Evolutionary conservation across 2,329 filamentous ascomycete genomes (phyloP), one percentile per base, ranked within the genome.

Genomic region (Fusarium transvaalense): DNA sequence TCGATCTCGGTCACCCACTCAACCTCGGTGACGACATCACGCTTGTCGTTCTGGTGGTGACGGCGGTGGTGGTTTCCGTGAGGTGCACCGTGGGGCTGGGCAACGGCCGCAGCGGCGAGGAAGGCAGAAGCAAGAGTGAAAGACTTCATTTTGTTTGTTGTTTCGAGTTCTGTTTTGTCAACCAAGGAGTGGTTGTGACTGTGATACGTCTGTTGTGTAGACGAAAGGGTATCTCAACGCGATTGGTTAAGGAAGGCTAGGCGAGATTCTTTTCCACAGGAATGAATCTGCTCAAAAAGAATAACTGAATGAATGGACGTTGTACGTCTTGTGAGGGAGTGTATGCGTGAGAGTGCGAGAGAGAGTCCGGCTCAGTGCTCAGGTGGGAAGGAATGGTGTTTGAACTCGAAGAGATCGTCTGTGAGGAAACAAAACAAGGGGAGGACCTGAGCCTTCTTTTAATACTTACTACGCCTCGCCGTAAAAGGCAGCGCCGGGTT

Each of bases 1-100:
- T 74, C 82, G 5, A 80, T 82, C 70, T 84, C 81, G 9, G 82
- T 85, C 69, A 86, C 83, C 80, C 83, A 86, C 72, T 82, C 82
- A 54, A 81, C 81, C 71, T 83, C 80, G 41, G 83, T 85, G 68
- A 85, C 80, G 15, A 85, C 60, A 21, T 75, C 81, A 51, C 78
- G 78, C 66, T 77, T 77, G 61, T 69, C 72, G 64, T 81, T 80
- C 63, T 78, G 58, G 56, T 77, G 71, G 68, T 80, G 76, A 61
- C 80, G 80, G 60, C 79, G 78, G 61, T 77, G 80, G 69, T 76
- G 75, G 70, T 80, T 78, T 70, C 75, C 78, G 66, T 81, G 65
- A 47, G 56, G 60, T 54, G 52, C 65, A 42, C 55, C 66, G 45
- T 69, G 82, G 61, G 86, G 86, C 76, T 88, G 83, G 68, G 86